Conservation (phyloP, 345 rosid genomes). For the Populus deltoides region DNA sequence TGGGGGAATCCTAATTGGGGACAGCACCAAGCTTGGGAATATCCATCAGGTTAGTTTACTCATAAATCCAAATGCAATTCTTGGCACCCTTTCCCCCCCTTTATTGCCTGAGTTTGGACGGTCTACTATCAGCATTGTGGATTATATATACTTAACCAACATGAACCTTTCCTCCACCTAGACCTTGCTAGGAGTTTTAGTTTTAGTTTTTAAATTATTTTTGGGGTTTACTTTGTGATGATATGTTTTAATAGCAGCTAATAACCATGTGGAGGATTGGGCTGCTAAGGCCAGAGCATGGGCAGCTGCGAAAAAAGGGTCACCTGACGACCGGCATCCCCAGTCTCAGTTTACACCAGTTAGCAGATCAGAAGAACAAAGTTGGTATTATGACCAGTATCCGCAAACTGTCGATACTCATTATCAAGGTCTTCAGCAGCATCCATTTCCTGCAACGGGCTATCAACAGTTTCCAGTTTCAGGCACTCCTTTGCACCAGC, state of each 20-base stretch:
- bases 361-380: conserved; percentile 51
- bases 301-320: conserved; percentile 59
- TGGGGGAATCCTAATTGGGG: conserved; percentile 66
- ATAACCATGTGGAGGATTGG: conserved; percentile 75
- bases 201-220: conserved; percentile 1
- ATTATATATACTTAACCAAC: neutral
- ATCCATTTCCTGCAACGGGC: conserved; percentile 34
- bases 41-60: conserved; percentile 37
- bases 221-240: conserved; percentile 15
- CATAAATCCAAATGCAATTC: neutral
- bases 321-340: conserved; percentile 50
- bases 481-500: conserved; percentile 38
- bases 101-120: neutral
- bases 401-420: conserved; percentile 43
- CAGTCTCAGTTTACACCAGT: conserved; percentile 46
- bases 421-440: conserved; percentile 62
- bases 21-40: conserved; percentile 58
- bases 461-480: conserved; percentile 66
- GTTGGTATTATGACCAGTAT: conserved; percentile 46
- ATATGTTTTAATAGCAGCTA: conserved; percentile 32
- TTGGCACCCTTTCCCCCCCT: neutral
- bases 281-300: conserved; percentile 95
- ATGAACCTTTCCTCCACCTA: neutral
- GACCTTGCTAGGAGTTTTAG: neutral
- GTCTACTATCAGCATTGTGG: neutral